Percentiles rank a stretch among this genome's conserved stretches.
These are phyloP conservation scores for Scedosporium dehoogii DNA, from an alignment of 2,329 filamentous ascomycete genomes.

Conservation along the genomic window DNA sequence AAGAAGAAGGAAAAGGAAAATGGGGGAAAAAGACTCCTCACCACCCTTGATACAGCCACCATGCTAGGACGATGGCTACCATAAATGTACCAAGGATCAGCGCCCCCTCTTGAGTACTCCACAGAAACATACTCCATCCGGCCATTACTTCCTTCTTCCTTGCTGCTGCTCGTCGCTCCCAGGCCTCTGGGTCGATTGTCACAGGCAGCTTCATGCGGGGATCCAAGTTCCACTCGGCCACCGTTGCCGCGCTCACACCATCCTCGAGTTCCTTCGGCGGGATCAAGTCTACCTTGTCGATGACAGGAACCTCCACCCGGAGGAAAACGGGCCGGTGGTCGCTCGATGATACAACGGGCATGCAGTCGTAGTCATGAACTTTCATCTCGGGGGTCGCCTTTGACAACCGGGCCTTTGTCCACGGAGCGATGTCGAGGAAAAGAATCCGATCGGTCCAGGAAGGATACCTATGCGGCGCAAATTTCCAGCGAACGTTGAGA, in stretches of 20 bases:
- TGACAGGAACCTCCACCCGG: conserved; percentile 54
- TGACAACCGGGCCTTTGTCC: conserved; percentile 25
- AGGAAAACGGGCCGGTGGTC: conserved; percentile 83
- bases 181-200: conserved; percentile 43
- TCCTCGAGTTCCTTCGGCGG: conserved; percentile 18
- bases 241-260: conserved; percentile 12
- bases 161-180: conserved; percentile 38
- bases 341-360: conserved; percentile 71
- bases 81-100: conserved; percentile 22
- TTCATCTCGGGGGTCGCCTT: conserved; percentile 23
- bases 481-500: conserved; percentile 48
- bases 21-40: background rate
- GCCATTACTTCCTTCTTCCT: conserved; percentile 35
- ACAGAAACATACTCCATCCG: conserved; percentile 45
- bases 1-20: background rate
- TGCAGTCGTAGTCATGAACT: conserved; percentile 59
- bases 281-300: conserved; percentile 28
- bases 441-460: conserved; percentile 91
- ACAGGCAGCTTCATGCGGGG: conserved; percentile 37
- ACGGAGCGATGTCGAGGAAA: conserved; percentile 55
- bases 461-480: conserved; percentile 76
- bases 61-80: background rate
- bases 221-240: conserved; percentile 21
- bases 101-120: conserved; percentile 42
- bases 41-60: conserved; percentile 3